These are phyloP conservation scores for Stentor roeselii DNA, from an alignment of 73 alveolate species.

Conservation along the genomic window DNA sequence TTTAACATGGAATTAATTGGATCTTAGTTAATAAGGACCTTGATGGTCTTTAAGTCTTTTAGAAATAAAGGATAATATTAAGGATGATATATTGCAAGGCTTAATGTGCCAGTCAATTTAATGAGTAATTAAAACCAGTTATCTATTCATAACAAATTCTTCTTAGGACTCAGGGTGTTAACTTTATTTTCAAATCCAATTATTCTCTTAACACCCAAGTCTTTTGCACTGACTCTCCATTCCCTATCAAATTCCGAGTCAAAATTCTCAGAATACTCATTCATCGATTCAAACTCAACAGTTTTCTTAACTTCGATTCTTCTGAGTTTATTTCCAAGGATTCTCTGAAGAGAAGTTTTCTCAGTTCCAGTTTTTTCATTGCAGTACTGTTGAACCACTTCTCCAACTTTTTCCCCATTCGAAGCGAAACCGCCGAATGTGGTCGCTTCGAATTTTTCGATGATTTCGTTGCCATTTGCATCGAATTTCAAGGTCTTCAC, in stretches of 20 bases:
- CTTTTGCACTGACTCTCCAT: not conserved
- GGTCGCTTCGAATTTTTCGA: constrained; percentile 46
- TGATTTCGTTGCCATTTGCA: constrained; percentile 45
- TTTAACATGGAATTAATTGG: too few relatives aligned
- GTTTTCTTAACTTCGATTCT: not conserved
- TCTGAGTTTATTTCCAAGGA: not conserved
- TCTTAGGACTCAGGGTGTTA: not conserved
- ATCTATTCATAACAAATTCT: too few relatives aligned
- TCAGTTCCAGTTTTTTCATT: not conserved
- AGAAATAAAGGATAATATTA: too few relatives aligned
- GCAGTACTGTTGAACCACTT: constrained; percentile 23
- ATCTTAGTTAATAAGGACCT: too few relatives aligned
- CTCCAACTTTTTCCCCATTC: constrained; percentile 71
- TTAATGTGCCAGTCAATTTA: too few relatives aligned
- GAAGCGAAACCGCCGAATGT: constrained; percentile 51
- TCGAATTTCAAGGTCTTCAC: not conserved
- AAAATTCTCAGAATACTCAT: not conserved
- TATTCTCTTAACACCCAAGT: not conserved
- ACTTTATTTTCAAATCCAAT: not conserved
- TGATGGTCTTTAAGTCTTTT: too few relatives aligned
- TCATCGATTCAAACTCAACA: not conserved
- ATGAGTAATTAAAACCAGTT: too few relatives aligned
- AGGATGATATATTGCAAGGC: too few relatives aligned
- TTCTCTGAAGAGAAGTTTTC: not conserved
- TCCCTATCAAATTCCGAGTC: not conserved